A percentile compares a stretch with the other conserved stretches of the same genome.
Evolutionary conservation across 257 asterid genomes (phyloP).

Genomic region (Mentha longifolia): DNA sequence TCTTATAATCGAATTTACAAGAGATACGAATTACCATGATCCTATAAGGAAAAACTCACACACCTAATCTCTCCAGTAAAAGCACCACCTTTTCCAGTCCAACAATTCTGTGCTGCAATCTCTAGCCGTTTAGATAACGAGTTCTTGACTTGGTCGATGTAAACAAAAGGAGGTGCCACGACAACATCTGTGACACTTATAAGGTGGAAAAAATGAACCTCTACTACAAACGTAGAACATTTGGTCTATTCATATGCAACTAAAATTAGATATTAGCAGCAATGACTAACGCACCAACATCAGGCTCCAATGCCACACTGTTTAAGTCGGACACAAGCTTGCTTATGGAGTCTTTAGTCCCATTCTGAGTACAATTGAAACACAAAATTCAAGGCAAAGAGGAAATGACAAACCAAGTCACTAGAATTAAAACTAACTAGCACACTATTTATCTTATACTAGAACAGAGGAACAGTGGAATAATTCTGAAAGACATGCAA

Average conservation of each 20-base stretch:
- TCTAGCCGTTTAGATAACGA: slow-evolving; percentile 70
- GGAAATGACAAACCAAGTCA: slow-evolving; percentile 22
- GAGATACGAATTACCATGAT: too few relatives aligned
- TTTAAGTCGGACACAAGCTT: slow-evolving; percentile 84
- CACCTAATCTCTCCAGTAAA: slow-evolving; percentile 99
- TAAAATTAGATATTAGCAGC: not conserved
- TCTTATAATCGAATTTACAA: too few relatives aligned
- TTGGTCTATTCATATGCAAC: slow-evolving; percentile 2
- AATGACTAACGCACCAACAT: slow-evolving; percentile 69
- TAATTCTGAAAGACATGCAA: too few relatives aligned
- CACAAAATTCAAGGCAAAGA: slow-evolving; percentile 17
- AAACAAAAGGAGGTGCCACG: slow-evolving; percentile 94
- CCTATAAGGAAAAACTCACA: not conserved
- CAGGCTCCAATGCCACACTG: slow-evolving; percentile 75
- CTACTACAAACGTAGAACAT: slow-evolving; percentile 21
- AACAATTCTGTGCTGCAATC: slow-evolving; percentile 91
- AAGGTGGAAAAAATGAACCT: too few relatives aligned
- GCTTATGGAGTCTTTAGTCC: slow-evolving; percentile 82
- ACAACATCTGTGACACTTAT: slow-evolving; percentile 72
- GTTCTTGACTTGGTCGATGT: slow-evolving; percentile 92
- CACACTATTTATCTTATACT: too few relatives aligned
- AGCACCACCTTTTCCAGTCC: slow-evolving; percentile 99
- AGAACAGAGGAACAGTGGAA: too few relatives aligned
- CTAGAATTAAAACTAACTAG: too few relatives aligned
- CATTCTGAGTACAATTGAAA: slow-evolving; percentile 54